Percentiles rank a stretch among this genome's conserved stretches.
These are phyloP conservation scores for Alternaria sp. DNA, from an alignment of 2,329 filamentous ascomycete genomes.

Conservation along the genomic window DNA sequence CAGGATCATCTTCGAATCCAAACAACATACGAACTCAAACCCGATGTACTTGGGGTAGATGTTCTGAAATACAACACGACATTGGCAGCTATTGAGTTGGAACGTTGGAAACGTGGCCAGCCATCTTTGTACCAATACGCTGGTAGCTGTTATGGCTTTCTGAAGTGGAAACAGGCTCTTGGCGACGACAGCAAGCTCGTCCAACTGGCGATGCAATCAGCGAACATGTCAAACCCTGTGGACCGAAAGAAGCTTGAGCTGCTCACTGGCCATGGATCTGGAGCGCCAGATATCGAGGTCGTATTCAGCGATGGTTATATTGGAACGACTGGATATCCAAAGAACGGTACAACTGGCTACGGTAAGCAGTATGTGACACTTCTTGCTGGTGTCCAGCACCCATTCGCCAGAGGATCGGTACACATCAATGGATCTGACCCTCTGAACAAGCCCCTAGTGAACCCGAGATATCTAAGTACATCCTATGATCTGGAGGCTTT, in stretches of 20 bases:
- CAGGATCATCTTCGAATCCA: constrained; percentile 35
- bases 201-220: constrained; percentile 21
- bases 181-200: constrained; percentile 28
- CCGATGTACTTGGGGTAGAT: constrained; percentile 27
- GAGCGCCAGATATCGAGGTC: constrained; percentile 54
- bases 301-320: constrained; percentile 58
- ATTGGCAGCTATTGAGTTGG: constrained; percentile 52
- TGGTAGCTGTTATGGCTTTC: constrained; percentile 51
- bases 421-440: constrained; percentile 29
- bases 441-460: constrained; percentile 24
- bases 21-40: constrained; percentile 28
- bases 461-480: constrained; percentile 32
- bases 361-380: constrained; percentile 39
- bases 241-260: constrained; percentile 44
- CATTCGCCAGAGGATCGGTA: constrained; percentile 36
- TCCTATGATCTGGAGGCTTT: constrained; percentile 29
- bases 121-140: constrained; percentile 53
- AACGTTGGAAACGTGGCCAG: constrained; percentile 43
- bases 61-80: constrained; percentile 33
- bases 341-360: constrained; percentile 31
- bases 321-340: constrained; percentile 47
- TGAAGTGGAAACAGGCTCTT: constrained; percentile 54
- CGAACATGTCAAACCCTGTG: constrained; percentile 20
- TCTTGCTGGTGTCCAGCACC: constrained; percentile 42
- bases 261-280: constrained; percentile 31